Base-by-base conservation (phyloP, 305 asterid species). In the Galium porrigens region DNA sequence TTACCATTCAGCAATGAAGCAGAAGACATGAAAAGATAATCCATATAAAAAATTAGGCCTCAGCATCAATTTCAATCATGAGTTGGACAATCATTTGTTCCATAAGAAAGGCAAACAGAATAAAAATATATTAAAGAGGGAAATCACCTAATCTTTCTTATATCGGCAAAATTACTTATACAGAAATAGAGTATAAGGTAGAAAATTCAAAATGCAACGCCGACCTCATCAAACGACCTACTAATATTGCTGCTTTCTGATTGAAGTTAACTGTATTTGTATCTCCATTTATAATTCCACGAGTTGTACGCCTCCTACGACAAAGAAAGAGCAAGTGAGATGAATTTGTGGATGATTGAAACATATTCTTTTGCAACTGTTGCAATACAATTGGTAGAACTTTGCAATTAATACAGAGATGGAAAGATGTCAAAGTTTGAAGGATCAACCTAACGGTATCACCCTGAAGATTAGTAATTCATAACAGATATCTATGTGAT, bases 151-250 rank as follows among this genome's bases (percentile, higher is more conserved):
- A 22, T 22, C 22, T 22, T 22, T 22, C 22, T 22, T 5, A 58
- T 12, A 49, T 34, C 32, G 34, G 22, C 36, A 53, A 5, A 53
- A 14, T 18, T 12, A 20, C 52, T 62, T 6, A 17, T 27, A 5
- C 58, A 48, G 7, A 54, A 27, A 30, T 62, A 36, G 65, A 22
- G 36, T 8, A 18, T 18, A 29, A 33, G 49, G 60, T 27, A 64
- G 51, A 56, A 57, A 17, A 42, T 42, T 39, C 37, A 58, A 27
- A 37, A 42, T 22, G 33, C 1, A 71, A 56, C 60, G 64, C 73
- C 54, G 77, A 88, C 97, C 90, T 80, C 83, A 89, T 77, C 72
- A 84, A 69, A 69, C 67, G 58, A 63, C 68, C 83, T 46, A 86
- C 78, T 66, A 86, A 81, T 70, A 76, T 74, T 64, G 80, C 79